Evolutionary conservation across 768 basidiomycete species (phyloP), one percentile per base, ranked within the genome.

Genomic region (Rhizopogon roseolus): DNA sequence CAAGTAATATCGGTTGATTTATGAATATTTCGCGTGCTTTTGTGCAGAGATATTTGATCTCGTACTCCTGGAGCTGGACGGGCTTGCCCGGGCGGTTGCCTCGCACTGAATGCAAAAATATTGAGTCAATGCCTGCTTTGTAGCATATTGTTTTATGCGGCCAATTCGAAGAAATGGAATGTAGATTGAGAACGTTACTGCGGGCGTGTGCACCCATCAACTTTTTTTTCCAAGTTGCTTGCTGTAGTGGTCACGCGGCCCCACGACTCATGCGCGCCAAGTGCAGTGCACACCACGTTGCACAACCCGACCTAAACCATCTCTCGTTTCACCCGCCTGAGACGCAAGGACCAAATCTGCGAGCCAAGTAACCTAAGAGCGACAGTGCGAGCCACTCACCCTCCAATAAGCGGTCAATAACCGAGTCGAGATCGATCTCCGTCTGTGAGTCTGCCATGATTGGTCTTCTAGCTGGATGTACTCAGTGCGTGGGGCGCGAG

Each of bases 1-100:
- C 96, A 71, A 98, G 81, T 57, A 98, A 78, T 70, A 98, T 98
- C 57, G 96, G 96, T 71, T 99, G 96, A 74, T 91, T 92, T 76
- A 99, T 98, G 78, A 99, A 98, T 68, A 99, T 98, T 75, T 99
- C 97, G 62, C 96, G 81, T 49, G 95, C 95, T 79, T 93, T 97
- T 68, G 94, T 97, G 78, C 96, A 99, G 60, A 99, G 82, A 72
- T 95, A 93, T 73, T 94, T 96, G 83, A 99, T 98, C 79, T 99
- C 96, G 78, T 95, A 97, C 73, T 99, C 96, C 69, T 93, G 90
- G 60, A 99, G 80, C 69, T 95, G 93, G 45, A 99, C 96, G 41
- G 95, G 93, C 75, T 98, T 98, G 62, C 96, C 96, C 43, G 96
- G 96, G 73, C 97, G 82, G 79, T 98, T 97, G 56, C 96, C 96